These are phyloP conservation scores for Fagopyrum homotropicum DNA, from an alignment of 148 eudicot genomes.

Conservation along the genomic window DNA sequence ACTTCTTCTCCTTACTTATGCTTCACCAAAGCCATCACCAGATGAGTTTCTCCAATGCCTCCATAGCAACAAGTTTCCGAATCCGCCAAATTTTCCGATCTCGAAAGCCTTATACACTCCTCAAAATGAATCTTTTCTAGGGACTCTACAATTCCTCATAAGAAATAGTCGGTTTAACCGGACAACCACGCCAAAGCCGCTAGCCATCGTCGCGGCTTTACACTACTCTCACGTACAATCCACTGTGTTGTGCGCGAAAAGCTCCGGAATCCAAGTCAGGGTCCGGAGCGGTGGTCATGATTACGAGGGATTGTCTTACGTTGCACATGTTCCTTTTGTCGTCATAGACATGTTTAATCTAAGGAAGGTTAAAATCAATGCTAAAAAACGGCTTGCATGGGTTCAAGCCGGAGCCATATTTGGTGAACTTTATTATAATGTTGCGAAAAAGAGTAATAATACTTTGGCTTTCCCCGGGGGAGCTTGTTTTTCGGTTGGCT, in stretches of 20 bases:
- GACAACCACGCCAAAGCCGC: slow-evolving; percentile 26
- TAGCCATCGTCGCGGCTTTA: slow-evolving; percentile 24
- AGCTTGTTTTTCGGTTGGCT: slow-evolving; percentile 17
- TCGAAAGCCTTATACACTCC: background rate
- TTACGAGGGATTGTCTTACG: slow-evolving; percentile 31
- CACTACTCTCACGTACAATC: slow-evolving; percentile 29
- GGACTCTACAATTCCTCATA: slow-evolving; percentile 5
- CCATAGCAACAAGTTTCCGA: background rate
- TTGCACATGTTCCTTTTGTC: slow-evolving; percentile 21
- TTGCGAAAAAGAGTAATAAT: slow-evolving; percentile 18
- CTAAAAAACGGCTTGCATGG: slow-evolving; percentile 17
- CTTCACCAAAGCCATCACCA: background rate
- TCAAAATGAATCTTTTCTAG: background rate
- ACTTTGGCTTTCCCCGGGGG: slow-evolving; percentile 30
- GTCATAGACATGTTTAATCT: slow-evolving; percentile 30
- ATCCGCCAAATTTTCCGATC: background rate
- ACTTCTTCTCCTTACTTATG: background rate
- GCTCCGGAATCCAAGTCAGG: slow-evolving; percentile 17
- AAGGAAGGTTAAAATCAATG: slow-evolving; percentile 19
- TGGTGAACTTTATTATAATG: slow-evolving; percentile 29
- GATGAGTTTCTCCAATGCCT: background rate
- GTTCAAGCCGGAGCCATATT: slow-evolving; percentile 27
- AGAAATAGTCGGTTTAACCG: slow-evolving; percentile 27
- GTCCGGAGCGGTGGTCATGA: slow-evolving; percentile 35
- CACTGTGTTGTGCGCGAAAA: slow-evolving; percentile 24